Base-by-base conservation (phyloP, 495 filamentous ascomycete genomes). In the Staphylotrichum longicolle region DNA sequence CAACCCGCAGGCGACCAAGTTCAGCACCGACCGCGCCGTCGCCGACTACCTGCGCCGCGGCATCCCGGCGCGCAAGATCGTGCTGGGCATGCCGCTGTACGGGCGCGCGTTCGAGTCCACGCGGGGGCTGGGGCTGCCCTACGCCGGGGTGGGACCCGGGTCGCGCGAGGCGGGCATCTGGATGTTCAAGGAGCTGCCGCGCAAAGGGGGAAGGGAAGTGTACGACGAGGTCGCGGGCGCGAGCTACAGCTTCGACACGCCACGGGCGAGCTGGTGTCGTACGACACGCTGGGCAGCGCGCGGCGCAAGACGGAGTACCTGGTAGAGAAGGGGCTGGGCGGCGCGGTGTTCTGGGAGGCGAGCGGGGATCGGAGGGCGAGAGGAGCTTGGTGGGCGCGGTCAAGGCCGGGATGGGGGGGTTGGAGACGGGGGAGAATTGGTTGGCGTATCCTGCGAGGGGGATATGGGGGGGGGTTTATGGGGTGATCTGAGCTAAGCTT, bases 281-380 rank as follows among this genome's bases (percentile, higher is more conserved):
- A 91, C 70, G 92, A 96, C 63, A 88, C 80, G 6, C 77, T 84
- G 0, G 72, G 74, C 8, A 82, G 86, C 55, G 86, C 83, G 0
- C 66, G 70, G 46, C 53, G 68, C 56, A 96, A 96, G 77, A 83
- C 81, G 1, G 70, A 75, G 50, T 96, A 88, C 66, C 81, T 96
- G 53, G 71, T 75, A 63, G 58, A 77, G 12, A 80, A 78, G 53
- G 81, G 84, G 7, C 79, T 96, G 7, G 91, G 89, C 4, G 91
- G 93, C 11, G 86, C 82, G 0, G 93, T 96, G 85, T 96, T 90
- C 82, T 97, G 93, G 92, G 92, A 96, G 75, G 85, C 83, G 32
- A 89, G 85, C 69, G 86, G 83, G 32, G 93, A 96, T 69, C 87
- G 82, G 66, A 50, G 1, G 84, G 80, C 2, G 75, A 77, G 5